These are phyloP conservation scores for Alternaria tenuissima DNA, from an alignment of 2,329 filamentous ascomycete species.

Conservation along the genomic window DNA sequence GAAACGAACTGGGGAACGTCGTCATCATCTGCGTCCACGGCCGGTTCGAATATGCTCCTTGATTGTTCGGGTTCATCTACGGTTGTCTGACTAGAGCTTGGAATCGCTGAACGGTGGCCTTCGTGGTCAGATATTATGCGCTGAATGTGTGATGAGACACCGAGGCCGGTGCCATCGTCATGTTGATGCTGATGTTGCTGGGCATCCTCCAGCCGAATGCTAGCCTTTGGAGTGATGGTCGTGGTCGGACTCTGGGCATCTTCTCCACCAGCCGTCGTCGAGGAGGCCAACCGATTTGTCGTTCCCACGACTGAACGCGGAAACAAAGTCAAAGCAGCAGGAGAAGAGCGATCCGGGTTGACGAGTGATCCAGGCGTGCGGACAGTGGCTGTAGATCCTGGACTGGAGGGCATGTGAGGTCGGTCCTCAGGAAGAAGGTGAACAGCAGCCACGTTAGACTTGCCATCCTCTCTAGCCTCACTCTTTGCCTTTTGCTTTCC, in stretches of 20 bases:
- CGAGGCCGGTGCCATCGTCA: background rate
- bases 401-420: conserved; percentile 35
- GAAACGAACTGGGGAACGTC: conserved; percentile 56
- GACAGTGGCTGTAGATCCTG: conserved; percentile 22
- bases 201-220: background rate
- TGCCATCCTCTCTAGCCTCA: conserved; percentile 18
- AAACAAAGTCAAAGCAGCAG: conserved; percentile 20
- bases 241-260: background rate
- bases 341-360: conserved; percentile 28
- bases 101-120: conserved; percentile 17
- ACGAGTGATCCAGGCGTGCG: conserved; percentile 25
- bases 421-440: conserved; percentile 19
- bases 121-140: background rate
- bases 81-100: conserved; percentile 57
- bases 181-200: background rate
- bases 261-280: background rate
- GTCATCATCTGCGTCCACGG: conserved; percentile 30
- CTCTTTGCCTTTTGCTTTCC: conserved; percentile 34
- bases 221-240: conserved; percentile 18
- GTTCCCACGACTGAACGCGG: background rate
- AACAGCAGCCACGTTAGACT: conserved; percentile 6
- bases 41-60: conserved; percentile 8
- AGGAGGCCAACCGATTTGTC: background rate
- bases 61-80: conserved; percentile 45
- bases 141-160: background rate